Base-by-base conservation (phyloP, 306 rosid genomes). In the Herpetospermum pedunculosum region DNA sequence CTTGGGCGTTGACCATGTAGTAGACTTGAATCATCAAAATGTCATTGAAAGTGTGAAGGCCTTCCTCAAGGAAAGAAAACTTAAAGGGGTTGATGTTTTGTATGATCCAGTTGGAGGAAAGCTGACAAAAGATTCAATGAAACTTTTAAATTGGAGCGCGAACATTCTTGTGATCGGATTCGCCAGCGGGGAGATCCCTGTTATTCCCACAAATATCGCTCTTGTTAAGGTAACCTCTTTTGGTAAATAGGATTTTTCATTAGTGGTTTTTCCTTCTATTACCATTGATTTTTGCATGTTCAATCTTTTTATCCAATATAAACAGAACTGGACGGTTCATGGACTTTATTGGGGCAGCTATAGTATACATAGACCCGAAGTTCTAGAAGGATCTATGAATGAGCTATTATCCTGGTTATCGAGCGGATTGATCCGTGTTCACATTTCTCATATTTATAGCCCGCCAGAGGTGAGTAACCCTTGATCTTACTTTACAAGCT, bases 321-420 rank as follows among this genome's bases (percentile, higher is more conserved):
- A 64, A 34, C 91, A 94, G 99, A 94, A 94, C 80, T 94, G 99
- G 99, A 94, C 99, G 7, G 88, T 94, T 67, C 99, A 91, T 81
- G 99, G 99, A 59, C 97, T 94, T 73, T 91, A 88, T 73, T 94
- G 96, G 96, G 97, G 99, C 77, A 94, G 98, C 92, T 87, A 94
- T 76, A 88, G 65, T 64, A 84, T 86, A 67, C 88, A 91, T 77
- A 83, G 83, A 52, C 97, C 96, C 0, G 65, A 13, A 83, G 90
- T 91, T 82, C 92, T 91, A 25, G 92, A 89, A 80, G 96, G 88
- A 72, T 91, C 99, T 62, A 10, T 94, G 29, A 84, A 72, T 81
- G 91, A 91, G 88, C 84, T 94, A 70, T 72, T 94, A 2, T 88
- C 96, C 62, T 94, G 92, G 99, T 59, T 86, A 76, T 81, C 86